Evolutionary conservation across 2,329 filamentous ascomycete genomes (phyloP), one percentile per base, ranked within the genome.

Genomic region (Paracamarosporium sp.): DNA sequence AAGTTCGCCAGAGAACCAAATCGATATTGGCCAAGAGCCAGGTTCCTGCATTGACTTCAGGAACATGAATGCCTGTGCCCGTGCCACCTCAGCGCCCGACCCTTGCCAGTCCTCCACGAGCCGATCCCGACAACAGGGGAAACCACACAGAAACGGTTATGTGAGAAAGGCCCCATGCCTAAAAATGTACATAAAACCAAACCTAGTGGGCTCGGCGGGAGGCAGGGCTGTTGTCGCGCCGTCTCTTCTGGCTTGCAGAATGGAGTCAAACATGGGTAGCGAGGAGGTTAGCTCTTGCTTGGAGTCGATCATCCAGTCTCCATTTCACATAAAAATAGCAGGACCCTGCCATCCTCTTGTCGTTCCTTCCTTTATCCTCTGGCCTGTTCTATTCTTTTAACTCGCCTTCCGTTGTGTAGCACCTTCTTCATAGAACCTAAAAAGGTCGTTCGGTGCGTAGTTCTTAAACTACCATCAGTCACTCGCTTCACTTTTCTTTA

Each of bases 381-480:
- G 63, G 53, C 51, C 31, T 57, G 22, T 50, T 56, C 61, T 62
- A 62, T 54, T 36, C 40, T 5, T n/a, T n/a, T n/a, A n/a, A n/a
- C n/a, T n/a, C n/a, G n/a, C n/a, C n/a, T n/a, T n/a, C n/a, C n/a
- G n/a, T n/a, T 41, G 17, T 15, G 50, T 53, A 28, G 41, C 17
- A 22, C 43, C 31, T 48, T 43, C 36, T 27, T 27, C 50, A 62
- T 60, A 46, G 58, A 59, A 48, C 64, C 65, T 55, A 40, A 51
- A 50, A 53, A 65, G 56, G 59, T 64, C 60, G 53, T 66, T 51
- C 61, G 69, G 71, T 72, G 69, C 68, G 63, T 62, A 59, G 66
- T 71, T 66, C 43, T n/a, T 38, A 45, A 33, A 60, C 64, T 59
- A 59, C 56, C 69, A 67, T 71, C 65, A 65, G 70, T 69, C 72